Conservation (phyloP, 2,329 filamentous ascomycete genomes). For the Arthrocladium fulminans region DNA sequence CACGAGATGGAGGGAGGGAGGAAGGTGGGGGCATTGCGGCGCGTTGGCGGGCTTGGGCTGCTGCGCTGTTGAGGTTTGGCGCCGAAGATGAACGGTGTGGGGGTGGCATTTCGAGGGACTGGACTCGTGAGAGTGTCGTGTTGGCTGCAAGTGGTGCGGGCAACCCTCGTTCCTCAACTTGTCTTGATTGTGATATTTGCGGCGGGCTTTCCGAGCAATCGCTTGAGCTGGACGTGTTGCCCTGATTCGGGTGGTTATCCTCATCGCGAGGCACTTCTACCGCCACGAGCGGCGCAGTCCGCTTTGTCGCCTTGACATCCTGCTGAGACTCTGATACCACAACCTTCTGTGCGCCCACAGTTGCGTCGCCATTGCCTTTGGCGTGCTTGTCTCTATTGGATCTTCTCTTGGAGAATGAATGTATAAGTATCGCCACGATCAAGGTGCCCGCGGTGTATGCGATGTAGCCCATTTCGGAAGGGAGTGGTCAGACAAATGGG, state of each 20-base stretch:
- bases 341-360: neutral
- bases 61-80: neutral
- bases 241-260: no score
- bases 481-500: neutral
- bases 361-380: neutral
- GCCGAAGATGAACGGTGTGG: constrained; percentile 1
- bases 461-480: constrained; percentile 7
- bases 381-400: neutral
- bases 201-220: no score
- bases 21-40: constrained; percentile 7
- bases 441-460: constrained; percentile 6
- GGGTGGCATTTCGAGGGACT: constrained; percentile 1
- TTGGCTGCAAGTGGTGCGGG: neutral
- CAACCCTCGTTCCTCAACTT: no score
- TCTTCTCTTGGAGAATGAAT: neutral
- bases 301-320: no score
- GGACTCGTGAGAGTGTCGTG: neutral
- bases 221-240: no score
- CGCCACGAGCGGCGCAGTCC: no score
- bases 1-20: constrained; percentile 3
- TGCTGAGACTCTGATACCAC: neutral
- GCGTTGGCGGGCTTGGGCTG: constrained; percentile 7
- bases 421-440: constrained; percentile 3
- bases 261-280: no score
- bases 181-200: no score